Conservation (phyloP, 2,329 filamentous ascomycete genomes). For the Monilinia laxa region DNA sequence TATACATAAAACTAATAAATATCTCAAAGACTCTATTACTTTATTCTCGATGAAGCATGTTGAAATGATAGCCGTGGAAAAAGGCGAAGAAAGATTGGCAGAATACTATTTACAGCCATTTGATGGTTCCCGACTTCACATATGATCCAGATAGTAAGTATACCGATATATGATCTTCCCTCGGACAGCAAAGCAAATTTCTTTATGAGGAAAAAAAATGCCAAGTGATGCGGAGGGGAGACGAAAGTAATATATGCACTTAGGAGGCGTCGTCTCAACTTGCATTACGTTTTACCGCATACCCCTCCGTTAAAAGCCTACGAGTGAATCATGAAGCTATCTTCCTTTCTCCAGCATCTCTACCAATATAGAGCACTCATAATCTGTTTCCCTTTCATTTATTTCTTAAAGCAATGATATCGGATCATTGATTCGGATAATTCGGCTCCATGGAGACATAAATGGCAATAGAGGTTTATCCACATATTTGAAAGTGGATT, state of each 20-base stretch:
- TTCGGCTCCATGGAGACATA: not conserved
- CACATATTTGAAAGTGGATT: not conserved
- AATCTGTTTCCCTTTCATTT: too few relatives aligned
- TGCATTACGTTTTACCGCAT: too few relatives aligned
- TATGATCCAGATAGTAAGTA: not conserved
- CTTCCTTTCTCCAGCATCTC: too few relatives aligned
- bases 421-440: not conserved
- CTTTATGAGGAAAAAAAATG: not conserved
- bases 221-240: not conserved
- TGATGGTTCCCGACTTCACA: too few relatives aligned
- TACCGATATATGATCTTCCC: not conserved
- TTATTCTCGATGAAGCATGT: not conserved
- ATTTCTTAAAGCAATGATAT: too few relatives aligned
- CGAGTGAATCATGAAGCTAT: not conserved
- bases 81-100: too few relatives aligned
- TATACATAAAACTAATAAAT: too few relatives aligned
- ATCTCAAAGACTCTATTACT: not conserved
- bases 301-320: not conserved
- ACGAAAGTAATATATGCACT: not conserved
- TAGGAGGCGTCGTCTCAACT: not conserved
- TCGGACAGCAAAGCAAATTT: not conserved
- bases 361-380: too few relatives aligned
- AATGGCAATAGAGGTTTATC: not conserved
- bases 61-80: not conserved
- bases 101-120: not conserved